A percentile compares a stretch with the other conserved stretches of the same genome.
Conservation (phyloP, 2,329 filamentous ascomycete genomes). For the Cryphonectria carpinicola region DNA sequence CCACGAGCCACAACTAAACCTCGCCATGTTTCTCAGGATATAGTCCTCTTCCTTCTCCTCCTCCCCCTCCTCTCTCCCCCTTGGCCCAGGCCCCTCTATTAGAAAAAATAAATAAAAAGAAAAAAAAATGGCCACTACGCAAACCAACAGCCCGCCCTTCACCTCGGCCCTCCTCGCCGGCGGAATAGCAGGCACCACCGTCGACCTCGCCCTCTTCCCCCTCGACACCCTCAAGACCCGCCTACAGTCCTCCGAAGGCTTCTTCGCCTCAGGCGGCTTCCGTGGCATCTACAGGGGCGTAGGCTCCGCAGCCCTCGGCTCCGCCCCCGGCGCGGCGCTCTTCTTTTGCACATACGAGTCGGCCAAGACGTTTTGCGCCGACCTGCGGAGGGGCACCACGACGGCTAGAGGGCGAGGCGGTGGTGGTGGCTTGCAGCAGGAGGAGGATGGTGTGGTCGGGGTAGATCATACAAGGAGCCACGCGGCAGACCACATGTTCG, state of each 20-base stretch:
- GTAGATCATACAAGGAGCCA: slow-evolving; percentile 13
- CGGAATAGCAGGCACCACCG: slow-evolving; percentile 89
- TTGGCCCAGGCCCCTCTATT: too few relatives aligned
- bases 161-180: slow-evolving; percentile 74
- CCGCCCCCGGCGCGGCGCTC: slow-evolving; percentile 89
- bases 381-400: slow-evolving; percentile 1
- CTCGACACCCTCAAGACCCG: slow-evolving; percentile 99
- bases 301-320: slow-evolving; percentile 86
- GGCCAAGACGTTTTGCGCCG: slow-evolving; percentile 61
- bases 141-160: slow-evolving; percentile 50
- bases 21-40: slow-evolving; percentile 17
- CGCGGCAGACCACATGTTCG: slow-evolving; percentile 71
- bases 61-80: neutral
- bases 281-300: slow-evolving; percentile 91
- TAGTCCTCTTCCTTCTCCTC: neutral
- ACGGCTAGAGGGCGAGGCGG: neutral
- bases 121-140: slow-evolving; percentile 26
- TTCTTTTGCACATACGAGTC: slow-evolving; percentile 97
- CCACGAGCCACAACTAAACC: neutral
- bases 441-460: slow-evolving; percentile 29
- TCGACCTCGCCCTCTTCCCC: slow-evolving; percentile 95
- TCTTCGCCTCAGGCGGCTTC: slow-evolving; percentile 85
- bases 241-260: slow-evolving; percentile 79
- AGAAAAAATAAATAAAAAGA: neutral
- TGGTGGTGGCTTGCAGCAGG: too few relatives aligned